Conservation (phyloP, 208 protist species). For the Acanthamoeba castellanii region DNA sequence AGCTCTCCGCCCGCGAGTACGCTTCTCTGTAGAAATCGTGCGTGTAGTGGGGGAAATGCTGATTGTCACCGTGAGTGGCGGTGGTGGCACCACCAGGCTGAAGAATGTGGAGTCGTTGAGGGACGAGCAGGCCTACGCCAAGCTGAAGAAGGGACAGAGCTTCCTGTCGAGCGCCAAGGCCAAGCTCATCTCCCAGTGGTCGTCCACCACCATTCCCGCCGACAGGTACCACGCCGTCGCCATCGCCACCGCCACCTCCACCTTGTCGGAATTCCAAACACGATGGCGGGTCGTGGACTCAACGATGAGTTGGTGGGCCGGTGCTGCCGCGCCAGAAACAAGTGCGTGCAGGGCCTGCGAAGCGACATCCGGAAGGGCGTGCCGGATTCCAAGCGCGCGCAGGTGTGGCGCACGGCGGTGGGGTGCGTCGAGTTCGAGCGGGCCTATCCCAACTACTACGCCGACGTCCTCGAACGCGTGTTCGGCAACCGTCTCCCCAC, state of each 20-base stretch:
- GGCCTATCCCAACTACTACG: constrained; percentile 47
- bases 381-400: neutral
- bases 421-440: constrained; percentile 22
- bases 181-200: neutral
- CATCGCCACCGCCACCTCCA: too few relatives aligned
- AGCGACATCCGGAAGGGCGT: neutral
- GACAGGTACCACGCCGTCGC: neutral
- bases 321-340: neutral
- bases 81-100: neutral
- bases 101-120: neutral
- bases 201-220: neutral
- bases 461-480: neutral
- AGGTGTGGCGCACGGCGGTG: constrained; percentile 13
- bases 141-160: neutral
- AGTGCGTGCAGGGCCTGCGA: neutral
- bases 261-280: too few relatives aligned
- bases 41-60: neutral
- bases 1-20: neutral
- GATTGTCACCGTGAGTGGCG: too few relatives aligned
- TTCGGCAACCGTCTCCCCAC: neutral
- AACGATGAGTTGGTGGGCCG: too few relatives aligned
- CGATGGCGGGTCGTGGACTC: too few relatives aligned
- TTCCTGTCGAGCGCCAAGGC: constrained; percentile 7
- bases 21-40: neutral
- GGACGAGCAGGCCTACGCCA: neutral